Conservation (phyloP, 2,329 filamentous ascomycete species). For the Rutstroemia sp. region DNA sequence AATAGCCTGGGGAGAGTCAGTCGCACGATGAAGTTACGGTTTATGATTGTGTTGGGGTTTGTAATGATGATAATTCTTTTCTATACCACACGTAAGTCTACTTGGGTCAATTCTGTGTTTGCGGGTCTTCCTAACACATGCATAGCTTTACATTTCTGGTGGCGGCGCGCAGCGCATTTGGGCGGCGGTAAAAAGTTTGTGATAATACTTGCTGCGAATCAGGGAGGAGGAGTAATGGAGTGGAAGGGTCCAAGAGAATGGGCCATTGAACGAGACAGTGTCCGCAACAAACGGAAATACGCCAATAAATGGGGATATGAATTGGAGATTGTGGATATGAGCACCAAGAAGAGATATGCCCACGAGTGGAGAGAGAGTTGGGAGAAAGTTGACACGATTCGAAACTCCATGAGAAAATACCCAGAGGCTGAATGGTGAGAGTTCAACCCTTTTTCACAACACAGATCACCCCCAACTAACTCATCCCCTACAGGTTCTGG, state of each 20-base stretch:
- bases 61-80: constrained; percentile 57
- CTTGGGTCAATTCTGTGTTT: constrained; percentile 33
- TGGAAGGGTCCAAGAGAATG: constrained; percentile 97
- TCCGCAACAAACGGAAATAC: constrained; percentile 91
- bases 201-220: constrained; percentile 86
- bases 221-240: constrained; percentile 96
- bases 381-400: constrained; percentile 96
- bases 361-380: constrained; percentile 99
- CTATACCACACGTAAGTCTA: constrained; percentile 69
- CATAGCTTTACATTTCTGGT: constrained; percentile 42
- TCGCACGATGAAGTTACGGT: constrained; percentile 57
- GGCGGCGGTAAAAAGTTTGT: constrained; percentile 89
- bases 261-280: constrained; percentile 95
- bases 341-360: constrained; percentile 95
- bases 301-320: constrained; percentile 86
- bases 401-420: constrained; percentile 84
- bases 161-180: constrained; percentile 63
- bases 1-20: constrained; percentile 45
- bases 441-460: background rate
- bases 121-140: too few species aligned
- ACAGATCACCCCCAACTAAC: constrained; percentile 8
- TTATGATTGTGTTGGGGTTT: constrained; percentile 52
- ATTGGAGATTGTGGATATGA: constrained; percentile 95
- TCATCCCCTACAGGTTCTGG: constrained; percentile 75
- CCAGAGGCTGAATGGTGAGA: constrained; percentile 88